Base-by-base conservation (phyloP, 805 yeast genomes). In the Wickerhamiella nectarea region DNA sequence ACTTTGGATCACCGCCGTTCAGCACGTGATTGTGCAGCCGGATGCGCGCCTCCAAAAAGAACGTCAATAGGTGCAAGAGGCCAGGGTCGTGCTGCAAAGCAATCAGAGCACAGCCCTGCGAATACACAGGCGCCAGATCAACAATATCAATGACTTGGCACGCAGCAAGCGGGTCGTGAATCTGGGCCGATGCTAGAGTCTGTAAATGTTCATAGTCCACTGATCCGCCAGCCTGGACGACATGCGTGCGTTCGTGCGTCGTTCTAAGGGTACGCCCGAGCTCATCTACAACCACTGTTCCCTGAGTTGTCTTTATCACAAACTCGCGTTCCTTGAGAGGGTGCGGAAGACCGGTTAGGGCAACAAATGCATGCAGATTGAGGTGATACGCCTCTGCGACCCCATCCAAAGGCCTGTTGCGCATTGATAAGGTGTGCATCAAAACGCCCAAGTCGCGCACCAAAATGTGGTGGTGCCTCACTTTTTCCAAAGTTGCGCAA, bases 41-140 rank as follows among this genome's bases (percentile, higher is more conserved):
- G 22, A 39, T 39, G 6, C 42, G 36, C 20, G 26, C 22, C 31
- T 39, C 36, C 11, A 39, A 31, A n/a, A 39, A 39, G 15, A 28
- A 18, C 9, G 25, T 8, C 20, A 39, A 3, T n/a, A 31, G 24
- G 31, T 39, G 29, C 14, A 34, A 15, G 10, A 31, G 26, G 3
- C 15, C n/a, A 11, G 42, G 42, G 21, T 39, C 42, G 20, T 31
- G 21, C n/a, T n/a, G n/a, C 17, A 14, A 25, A 6, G 21, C 11
- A 7, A 15, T 12, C 12, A 29, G 28, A 14, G 20, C 28, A 11
- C 33, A 36, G n/a, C 39, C 22, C 4, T 25, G 33, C 3, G 26
- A 24, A 25, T 24, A 36, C 2, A 24, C 5, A 7, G 33, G 28
- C 2, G 28, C 33, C 12, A 28, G 31, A 14, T 29, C 39, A 11